phyloP scores from a whole-genome alignment of 192 early-diverging fungal species.

The Chytriomyces sp. region DNA sequence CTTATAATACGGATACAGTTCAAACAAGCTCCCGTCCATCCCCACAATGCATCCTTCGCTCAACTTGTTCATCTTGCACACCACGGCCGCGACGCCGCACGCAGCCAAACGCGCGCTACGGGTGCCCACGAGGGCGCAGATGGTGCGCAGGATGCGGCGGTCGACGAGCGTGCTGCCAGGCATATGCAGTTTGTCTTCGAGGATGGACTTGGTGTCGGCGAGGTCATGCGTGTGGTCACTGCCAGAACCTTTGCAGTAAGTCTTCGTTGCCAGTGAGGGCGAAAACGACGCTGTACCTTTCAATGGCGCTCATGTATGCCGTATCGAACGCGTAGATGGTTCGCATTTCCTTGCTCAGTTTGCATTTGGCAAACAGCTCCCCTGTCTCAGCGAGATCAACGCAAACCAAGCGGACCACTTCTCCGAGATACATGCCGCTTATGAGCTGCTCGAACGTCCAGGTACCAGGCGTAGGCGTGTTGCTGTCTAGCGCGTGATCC shows the following conservation, averaged over 20 bases:
- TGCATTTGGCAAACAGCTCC: slow-evolving; percentile 61
- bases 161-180: slow-evolving; percentile 62
- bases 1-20: slow-evolving; percentile 82
- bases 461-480: slow-evolving; percentile 74
- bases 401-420: slow-evolving; percentile 78
- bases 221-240: slow-evolving; percentile 68
- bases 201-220: slow-evolving; percentile 54
- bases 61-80: slow-evolving; percentile 61
- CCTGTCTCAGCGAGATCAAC: slow-evolving; percentile 81
- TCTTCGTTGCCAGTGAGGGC: background rate
- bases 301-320: slow-evolving; percentile 57
- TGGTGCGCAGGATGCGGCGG: slow-evolving; percentile 68
- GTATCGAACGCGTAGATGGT: slow-evolving; percentile 76
- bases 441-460: slow-evolving; percentile 97
- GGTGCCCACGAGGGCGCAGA: slow-evolving; percentile 73
- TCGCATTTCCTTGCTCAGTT: slow-evolving; percentile 59
- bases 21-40: slow-evolving; percentile 88
- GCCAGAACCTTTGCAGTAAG: background rate
- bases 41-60: slow-evolving; percentile 68
- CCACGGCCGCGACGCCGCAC: slow-evolving; percentile 63
- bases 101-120: slow-evolving; percentile 81
- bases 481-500: slow-evolving; percentile 78
- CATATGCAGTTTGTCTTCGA: slow-evolving; percentile 67
- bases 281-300: slow-evolving; percentile 28
- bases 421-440: slow-evolving; percentile 92